phyloP scores from a whole-genome alignment of 164 flowering plant species.

The Piper betle region DNA sequence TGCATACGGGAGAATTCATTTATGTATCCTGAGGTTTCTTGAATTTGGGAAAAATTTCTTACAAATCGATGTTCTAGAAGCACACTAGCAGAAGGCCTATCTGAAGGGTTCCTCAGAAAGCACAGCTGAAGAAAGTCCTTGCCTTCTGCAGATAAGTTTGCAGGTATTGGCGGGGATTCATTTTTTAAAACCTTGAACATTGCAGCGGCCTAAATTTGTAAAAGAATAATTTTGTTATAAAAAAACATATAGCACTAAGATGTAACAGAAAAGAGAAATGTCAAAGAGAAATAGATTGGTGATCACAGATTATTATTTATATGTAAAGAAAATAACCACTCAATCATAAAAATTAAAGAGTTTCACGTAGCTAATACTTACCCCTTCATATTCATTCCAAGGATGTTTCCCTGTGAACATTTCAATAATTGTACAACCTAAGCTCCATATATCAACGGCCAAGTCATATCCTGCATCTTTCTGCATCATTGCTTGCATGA shows the following conservation, averaged over 20 bases:
- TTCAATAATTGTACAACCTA: conserved; percentile 93
- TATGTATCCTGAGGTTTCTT: conserved; percentile 16
- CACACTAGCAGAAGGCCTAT: conserved; percentile 60
- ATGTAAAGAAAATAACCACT: neutral
- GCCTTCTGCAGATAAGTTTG: conserved; percentile 61
- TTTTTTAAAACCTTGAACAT: conserved; percentile 69
- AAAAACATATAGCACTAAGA: no score
- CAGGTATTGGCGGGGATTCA: conserved; percentile 74
- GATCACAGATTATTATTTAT: neutral
- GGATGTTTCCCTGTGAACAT: conserved; percentile 92
- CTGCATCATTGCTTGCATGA: conserved; percentile 55
- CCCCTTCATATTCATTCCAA: conserved; percentile 93
- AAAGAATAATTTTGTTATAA: neutral
- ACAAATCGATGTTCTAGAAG: conserved; percentile 68
- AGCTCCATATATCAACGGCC: conserved; percentile 94
- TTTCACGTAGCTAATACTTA: conserved; percentile 16
- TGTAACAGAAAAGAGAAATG: neutral
- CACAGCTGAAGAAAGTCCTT: conserved; percentile 68
- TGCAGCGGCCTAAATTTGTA: conserved; percentile 62
- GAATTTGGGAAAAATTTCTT: conserved; percentile 24
- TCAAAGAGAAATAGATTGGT: no score
- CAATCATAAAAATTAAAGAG: no score
- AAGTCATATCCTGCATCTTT: conserved; percentile 46
- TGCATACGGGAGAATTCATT: conserved; percentile 16
- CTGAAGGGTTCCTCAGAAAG: conserved; percentile 75